Conservation (phyloP, 306 rosid species). For the Elaeagnus macrophylla region DNA sequence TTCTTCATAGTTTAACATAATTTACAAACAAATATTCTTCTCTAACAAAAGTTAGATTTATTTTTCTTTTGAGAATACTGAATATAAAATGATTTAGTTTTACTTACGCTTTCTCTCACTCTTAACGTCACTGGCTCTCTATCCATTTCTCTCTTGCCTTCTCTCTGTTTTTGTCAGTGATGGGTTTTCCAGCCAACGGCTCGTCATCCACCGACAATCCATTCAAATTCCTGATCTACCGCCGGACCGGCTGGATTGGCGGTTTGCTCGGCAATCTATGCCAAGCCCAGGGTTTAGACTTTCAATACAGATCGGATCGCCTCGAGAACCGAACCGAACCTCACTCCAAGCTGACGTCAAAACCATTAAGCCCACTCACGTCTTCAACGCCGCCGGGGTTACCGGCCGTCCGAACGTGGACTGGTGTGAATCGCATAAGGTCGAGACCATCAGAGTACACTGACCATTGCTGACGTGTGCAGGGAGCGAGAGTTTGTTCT, state of each 20-base stretch:
- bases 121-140: not conserved
- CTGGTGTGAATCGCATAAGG: slow-evolving; percentile 91
- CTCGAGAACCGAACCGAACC: slow-evolving; percentile 57
- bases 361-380: slow-evolving; percentile 57
- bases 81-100: slow-evolving; percentile 9
- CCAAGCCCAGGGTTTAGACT: slow-evolving; percentile 39
- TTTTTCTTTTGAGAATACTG: too few relatives aligned
- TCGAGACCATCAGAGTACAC: slow-evolving; percentile 68
- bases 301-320: slow-evolving; percentile 51
- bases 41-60: too few relatives aligned
- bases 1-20: too few relatives aligned
- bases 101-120: not conserved
- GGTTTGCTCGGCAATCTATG: slow-evolving; percentile 67
- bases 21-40: too few relatives aligned
- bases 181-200: slow-evolving; percentile 65
- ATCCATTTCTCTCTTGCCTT: not conserved
- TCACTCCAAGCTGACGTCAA: slow-evolving; percentile 60
- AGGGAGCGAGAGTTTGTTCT: slow-evolving; percentile 45
- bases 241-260: slow-evolving; percentile 86
- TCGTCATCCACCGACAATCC: slow-evolving; percentile 18
- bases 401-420: slow-evolving; percentile 93
- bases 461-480: slow-evolving; percentile 69
- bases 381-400: slow-evolving; percentile 88
- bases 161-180: slow-evolving; percentile 2
- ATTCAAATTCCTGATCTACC: slow-evolving; percentile 66